These are phyloP conservation scores for Ceratobasidium theobromae DNA, from an alignment of 1,284 basidiomycete species.

Conservation along the genomic window DNA sequence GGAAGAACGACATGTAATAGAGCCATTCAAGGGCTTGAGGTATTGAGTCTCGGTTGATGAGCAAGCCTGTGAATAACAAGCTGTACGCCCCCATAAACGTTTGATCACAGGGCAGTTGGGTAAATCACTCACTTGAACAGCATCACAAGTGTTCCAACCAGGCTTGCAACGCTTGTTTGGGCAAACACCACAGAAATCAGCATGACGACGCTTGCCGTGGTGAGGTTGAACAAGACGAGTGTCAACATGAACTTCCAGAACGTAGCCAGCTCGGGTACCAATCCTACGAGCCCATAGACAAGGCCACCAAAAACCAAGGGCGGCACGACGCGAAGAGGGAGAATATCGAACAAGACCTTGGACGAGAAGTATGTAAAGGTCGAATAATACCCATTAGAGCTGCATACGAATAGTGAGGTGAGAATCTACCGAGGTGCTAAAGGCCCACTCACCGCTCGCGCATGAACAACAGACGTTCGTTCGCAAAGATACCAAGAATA, in stretches of 20 bases:
- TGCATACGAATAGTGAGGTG: constrained; percentile 44
- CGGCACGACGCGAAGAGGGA: constrained; percentile 91
- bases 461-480: constrained; percentile 94
- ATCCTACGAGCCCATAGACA: constrained; percentile 88
- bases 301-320: constrained; percentile 94
- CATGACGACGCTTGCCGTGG: constrained; percentile 88
- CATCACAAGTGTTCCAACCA: constrained; percentile 95
- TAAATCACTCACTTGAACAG: constrained; percentile 82
- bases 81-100: constrained; percentile 48
- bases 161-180: constrained; percentile 83
- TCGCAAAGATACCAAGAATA: constrained; percentile 88
- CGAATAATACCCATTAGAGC: constrained; percentile 95
- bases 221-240: constrained; percentile 92
- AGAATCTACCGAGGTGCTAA: background rate
- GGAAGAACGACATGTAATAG: constrained; percentile 93
- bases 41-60: constrained; percentile 91
- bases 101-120: background rate
- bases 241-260: constrained; percentile 99
- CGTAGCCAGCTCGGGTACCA: constrained; percentile 82
- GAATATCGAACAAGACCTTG: constrained; percentile 92
- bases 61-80: constrained; percentile 89
- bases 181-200: constrained; percentile 86
- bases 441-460: constrained; percentile 72
- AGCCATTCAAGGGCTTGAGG: constrained; percentile 76
- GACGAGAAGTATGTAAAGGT: constrained; percentile 94